Base-by-base conservation (phyloP, 768 basidiomycete species). In the Cystobasidium ongulense region DNA sequence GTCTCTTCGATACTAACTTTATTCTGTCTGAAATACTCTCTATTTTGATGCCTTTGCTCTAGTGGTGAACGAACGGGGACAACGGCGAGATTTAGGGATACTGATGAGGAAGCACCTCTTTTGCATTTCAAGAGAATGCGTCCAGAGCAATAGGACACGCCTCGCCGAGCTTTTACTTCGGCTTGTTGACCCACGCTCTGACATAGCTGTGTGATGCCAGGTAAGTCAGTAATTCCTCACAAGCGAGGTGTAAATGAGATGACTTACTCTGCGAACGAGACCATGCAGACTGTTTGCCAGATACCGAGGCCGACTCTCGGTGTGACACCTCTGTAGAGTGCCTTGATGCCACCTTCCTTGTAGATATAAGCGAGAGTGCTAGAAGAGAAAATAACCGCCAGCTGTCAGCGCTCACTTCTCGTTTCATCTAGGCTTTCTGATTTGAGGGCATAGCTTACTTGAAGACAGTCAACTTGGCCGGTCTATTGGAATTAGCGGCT, bases 241-340 rank as follows among this genome's bases (percentile, higher is more conserved):
- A 10, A 64, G n/a, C 2, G 13, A 31, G 25, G 33, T 21, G 15
- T 2, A 25, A 36, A 63, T 72, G 83, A 85, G 81, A 93, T 95
- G 76, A 97, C 93, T 80, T 93, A 93, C 83, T 97, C 94, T 23
- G 94, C 93, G 76, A 97, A 89, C 25, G 91, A 93, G 77, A 98
- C 95, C 95, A 99, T 99, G 85, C 96, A 99, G 77, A 97, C 85
- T 7, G 92, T 96, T 83, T 96, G 92, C 92, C 92, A 96, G 80
- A 95, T 86, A 74, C 95, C 93, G 74, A 99, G 87, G 75, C 87
- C 96, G 79, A 99, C 91, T 74, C 96, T 91, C 74, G 96, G 96
- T 0, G 93, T 91, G 25, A 99, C 95, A 78, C 96, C 96, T 62
- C 96, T 88, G 85, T 99, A 99, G 36, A 99, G 85, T 36, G 95